phyloP scores from a whole-genome alignment of 164 flowering plant species.

The Berberis thunbergii region DNA sequence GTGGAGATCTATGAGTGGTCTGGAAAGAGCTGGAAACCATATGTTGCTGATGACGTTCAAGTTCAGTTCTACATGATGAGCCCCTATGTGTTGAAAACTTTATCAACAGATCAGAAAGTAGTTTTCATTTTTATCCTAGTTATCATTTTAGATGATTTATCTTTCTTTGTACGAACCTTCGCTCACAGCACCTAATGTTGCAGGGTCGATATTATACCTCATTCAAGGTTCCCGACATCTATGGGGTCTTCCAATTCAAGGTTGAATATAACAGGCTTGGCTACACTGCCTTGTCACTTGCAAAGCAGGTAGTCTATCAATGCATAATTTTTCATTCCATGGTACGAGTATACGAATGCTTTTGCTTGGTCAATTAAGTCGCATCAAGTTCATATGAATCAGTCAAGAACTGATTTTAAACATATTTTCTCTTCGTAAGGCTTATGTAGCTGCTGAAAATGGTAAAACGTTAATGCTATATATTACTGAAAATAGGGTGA shows the following conservation, averaged over 20 bases:
- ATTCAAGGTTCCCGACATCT: slow-evolving; percentile 96
- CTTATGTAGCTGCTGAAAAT: too few relatives aligned
- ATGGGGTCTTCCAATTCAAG: slow-evolving; percentile 99
- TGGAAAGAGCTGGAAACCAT: slow-evolving; percentile 55
- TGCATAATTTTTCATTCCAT: too few relatives aligned
- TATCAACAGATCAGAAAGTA: slow-evolving; percentile 79
- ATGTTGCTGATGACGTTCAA: slow-evolving; percentile 87
- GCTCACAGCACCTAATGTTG: slow-evolving; percentile 7
- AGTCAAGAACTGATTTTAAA: too few relatives aligned
- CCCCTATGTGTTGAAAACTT: slow-evolving; percentile 85
- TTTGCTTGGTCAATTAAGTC: too few relatives aligned
- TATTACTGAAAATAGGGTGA: too few relatives aligned
- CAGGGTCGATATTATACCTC: slow-evolving; percentile 75
- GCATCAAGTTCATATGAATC: too few relatives aligned
- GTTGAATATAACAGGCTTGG: slow-evolving; percentile 92
- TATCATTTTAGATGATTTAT: background rate
- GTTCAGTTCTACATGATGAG: slow-evolving; percentile 99
- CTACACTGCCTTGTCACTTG: slow-evolving; percentile 66
- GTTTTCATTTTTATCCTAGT: background rate
- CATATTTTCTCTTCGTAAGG: too few relatives aligned
- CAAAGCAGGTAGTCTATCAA: slow-evolving; percentile 69
- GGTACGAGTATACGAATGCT: too few relatives aligned
- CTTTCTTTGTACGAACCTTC: background rate
- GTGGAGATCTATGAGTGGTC: slow-evolving; percentile 96
- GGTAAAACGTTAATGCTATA: too few relatives aligned